Base-by-base conservation (phyloP, 352 stramenopile species). In the Phytophthora podocarpi region DNA sequence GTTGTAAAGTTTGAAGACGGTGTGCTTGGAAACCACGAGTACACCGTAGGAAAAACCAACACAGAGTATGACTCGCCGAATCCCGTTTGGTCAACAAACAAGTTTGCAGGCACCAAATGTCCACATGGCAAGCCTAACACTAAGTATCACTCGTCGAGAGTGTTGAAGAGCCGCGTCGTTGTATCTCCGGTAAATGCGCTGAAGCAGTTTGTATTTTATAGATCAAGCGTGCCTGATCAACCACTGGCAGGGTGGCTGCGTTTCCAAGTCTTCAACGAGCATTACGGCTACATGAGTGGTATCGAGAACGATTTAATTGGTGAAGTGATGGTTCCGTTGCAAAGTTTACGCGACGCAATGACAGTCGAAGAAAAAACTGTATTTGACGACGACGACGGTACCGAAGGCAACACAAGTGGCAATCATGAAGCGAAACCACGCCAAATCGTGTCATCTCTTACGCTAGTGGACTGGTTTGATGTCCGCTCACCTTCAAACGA, bases 181-280 rank as follows among this genome's bases (percentile, higher is more conserved):
- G 60, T 89, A 27, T 90, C 78, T 5, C 64, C 53, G 2, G 80
- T 90, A 21, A 93, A 93, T 42, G 71, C 74, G 23, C 53, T 91
- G 18, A 93, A 91, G 34, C 74, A 93, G 40, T 91, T 93, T 59
- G 46, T 91, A 31, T 91, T 91, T 51, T 93, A 91, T 63, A 67
- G 81, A 13, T 76, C 67, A 23, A 81, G 61, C 18, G 46, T 68
- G 5, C 57, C 27, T 18, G 51, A 66, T 20, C 61, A 71, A 26
- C 67, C 81, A 18, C 51, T 93, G 4, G 62, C 49, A 5, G 85
- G 85, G 5, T 93, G 82, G 82, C 53, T 93, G 20, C 80, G 79
- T 24, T 81, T 93, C 5, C 78, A 93, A 69, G 73, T 93, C 11
- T 90, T 73, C 45, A 82, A 90, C 53, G 85, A 93, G 40, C 79